These are phyloP conservation scores for Colletotrichum lupini DNA, from an alignment of 2,329 filamentous ascomycete species.

Conservation along the genomic window DNA sequence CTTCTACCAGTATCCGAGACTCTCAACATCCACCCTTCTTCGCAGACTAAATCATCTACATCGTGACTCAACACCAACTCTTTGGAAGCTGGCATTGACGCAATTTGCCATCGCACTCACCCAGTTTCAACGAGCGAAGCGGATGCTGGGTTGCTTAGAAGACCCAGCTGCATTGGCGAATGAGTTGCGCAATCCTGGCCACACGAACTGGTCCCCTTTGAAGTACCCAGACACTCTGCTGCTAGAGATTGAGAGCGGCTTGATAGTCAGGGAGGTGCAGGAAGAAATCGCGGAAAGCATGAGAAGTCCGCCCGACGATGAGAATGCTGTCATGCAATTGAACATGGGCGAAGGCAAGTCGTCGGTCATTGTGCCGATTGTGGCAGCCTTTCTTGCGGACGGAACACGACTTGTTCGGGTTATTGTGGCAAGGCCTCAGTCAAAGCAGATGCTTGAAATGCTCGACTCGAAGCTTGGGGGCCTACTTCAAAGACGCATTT, in stretches of 20 bases:
- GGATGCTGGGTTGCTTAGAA: constrained; percentile 45
- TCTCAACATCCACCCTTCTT: background rate
- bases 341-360: constrained; percentile 81
- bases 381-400: constrained; percentile 65
- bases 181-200: constrained; percentile 62
- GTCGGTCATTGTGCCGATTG: constrained; percentile 75
- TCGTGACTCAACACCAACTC: constrained; percentile 42
- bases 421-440: constrained; percentile 70
- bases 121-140: constrained; percentile 53
- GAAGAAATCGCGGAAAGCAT: constrained; percentile 68
- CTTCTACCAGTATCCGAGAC: background rate
- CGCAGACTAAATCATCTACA: background rate
- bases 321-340: constrained; percentile 70
- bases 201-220: constrained; percentile 64
- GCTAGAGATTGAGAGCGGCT: constrained; percentile 70
- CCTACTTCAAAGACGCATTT: constrained; percentile 64
- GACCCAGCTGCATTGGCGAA: constrained; percentile 45
- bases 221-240: constrained; percentile 70
- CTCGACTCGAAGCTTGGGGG: constrained; percentile 66
- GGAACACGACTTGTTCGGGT: constrained; percentile 63
- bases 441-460: constrained; percentile 69
- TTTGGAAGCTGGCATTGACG: constrained; percentile 50
- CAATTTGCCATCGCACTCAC: constrained; percentile 53
- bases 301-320: constrained; percentile 49
- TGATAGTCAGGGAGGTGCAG: constrained; percentile 71